Evolutionary conservation across 257 asterid species (phyloP).

Genomic region (Oldenlandia corymbosa): DNA sequence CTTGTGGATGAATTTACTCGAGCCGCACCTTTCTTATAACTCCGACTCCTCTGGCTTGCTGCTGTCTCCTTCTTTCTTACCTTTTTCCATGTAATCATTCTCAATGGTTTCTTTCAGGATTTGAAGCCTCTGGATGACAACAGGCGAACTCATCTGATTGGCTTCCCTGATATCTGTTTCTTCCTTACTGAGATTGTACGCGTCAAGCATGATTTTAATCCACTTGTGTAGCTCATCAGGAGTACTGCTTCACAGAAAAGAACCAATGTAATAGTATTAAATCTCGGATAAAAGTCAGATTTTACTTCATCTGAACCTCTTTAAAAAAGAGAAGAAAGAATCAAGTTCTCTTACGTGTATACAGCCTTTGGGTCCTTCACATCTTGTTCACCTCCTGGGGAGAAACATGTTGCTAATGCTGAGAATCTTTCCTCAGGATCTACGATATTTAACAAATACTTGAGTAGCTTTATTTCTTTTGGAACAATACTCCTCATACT

Average conservation of each 20-base stretch:
- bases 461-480: constrained; percentile 78
- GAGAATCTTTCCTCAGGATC: constrained; percentile 97
- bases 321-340: constrained; percentile 4
- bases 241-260: constrained; percentile 41
- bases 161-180: constrained; percentile 92
- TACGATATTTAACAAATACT: constrained; percentile 69
- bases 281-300: not conserved
- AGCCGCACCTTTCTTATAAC: not conserved
- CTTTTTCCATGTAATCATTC: constrained; percentile 70
- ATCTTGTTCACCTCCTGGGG: constrained; percentile 70
- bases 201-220: constrained; percentile 87
- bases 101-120: constrained; percentile 81
- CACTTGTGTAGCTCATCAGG: constrained; percentile 95
- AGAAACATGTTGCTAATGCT: constrained; percentile 85
- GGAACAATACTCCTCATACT: constrained; percentile 80
- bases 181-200: constrained; percentile 72
- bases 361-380: constrained; percentile 62
- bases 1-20: too few species aligned
- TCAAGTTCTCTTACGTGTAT: constrained; percentile 51
- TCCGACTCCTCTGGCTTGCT: constrained; percentile 25
- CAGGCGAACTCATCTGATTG: constrained; percentile 64
- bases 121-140: constrained; percentile 83
- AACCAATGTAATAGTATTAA: not conserved
- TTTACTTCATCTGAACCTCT: not conserved
- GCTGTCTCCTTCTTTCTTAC: constrained; percentile 27